Percentiles rank a stretch among this genome's conserved stretches.
Evolutionary conservation across 345 rosid genomes (phyloP).

Genomic region (Schrenkiella parvula): DNA sequence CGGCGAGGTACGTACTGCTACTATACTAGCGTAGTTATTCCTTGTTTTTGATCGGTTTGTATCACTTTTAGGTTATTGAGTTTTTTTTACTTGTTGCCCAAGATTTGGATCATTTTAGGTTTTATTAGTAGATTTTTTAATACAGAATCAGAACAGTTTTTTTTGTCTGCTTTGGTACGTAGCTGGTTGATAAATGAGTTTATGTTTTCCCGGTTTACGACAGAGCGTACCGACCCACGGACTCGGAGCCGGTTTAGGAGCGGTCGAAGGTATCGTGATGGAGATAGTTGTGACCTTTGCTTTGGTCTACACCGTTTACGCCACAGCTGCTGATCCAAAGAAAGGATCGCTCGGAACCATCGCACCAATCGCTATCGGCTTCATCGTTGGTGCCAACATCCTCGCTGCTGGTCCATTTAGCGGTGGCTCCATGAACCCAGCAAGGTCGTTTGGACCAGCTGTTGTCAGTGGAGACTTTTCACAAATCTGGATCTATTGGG

Average conservation of each 20-base stretch:
- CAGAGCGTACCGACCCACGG: conserved; percentile 81
- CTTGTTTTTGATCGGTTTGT: background rate
- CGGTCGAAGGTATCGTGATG: conserved; percentile 56
- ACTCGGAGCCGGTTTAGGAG: conserved; percentile 63
- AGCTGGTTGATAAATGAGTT: background rate
- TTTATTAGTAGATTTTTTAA: background rate
- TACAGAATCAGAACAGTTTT: background rate
- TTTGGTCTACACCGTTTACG: conserved; percentile 80
- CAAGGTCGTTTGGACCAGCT: conserved; percentile 88
- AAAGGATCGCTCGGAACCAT: conserved; percentile 70
- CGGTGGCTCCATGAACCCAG: conserved; percentile 96
- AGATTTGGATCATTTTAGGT: background rate
- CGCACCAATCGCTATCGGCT: conserved; percentile 84
- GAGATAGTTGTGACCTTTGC: conserved; percentile 78
- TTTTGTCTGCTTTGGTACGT: no score
- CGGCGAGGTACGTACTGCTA: conserved; percentile 40
- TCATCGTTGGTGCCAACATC: conserved; percentile 90
- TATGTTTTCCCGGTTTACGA: background rate
- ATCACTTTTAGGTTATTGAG: background rate
- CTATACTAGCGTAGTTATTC: background rate
- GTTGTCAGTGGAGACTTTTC: conserved; percentile 71
- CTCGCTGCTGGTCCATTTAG: conserved; percentile 92
- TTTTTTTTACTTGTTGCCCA: background rate
- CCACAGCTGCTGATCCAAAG: conserved; percentile 83
- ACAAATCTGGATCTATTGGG: conserved; percentile 74